phyloP scores from a whole-genome alignment of 2,329 filamentous ascomycete genomes.

The Orbilia oligospora region DNA sequence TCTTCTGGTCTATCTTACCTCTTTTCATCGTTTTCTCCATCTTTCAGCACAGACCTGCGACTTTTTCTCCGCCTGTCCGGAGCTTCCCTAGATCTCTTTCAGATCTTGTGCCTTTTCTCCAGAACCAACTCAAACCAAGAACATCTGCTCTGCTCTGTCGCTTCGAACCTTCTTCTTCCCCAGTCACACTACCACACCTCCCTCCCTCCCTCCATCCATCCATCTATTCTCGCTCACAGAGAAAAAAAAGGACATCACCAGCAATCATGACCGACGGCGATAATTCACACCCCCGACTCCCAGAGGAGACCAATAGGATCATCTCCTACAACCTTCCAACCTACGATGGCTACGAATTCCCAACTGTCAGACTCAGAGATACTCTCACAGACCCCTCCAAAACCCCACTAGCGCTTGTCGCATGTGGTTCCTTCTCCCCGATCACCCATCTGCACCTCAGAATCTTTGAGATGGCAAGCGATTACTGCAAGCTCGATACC shows the following conservation, averaged over 20 bases:
- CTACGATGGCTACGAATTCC: constrained; percentile 72
- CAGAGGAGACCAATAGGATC: constrained; percentile 18
- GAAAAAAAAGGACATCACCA: not conserved
- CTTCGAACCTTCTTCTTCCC: not conserved
- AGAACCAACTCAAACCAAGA: not conserved
- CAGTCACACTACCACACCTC: constrained; percentile 31
- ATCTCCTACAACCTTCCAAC: constrained; percentile 53
- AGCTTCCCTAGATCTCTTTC: constrained; percentile 30
- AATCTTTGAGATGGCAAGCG: constrained; percentile 89
- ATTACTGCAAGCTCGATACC: constrained; percentile 81
- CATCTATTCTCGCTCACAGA: too few relatives aligned
- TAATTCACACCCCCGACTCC: constrained; percentile 27
- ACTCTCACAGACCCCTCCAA: constrained; percentile 72
- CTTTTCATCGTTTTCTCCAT: constrained; percentile 8
- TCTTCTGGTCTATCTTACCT: not conserved
- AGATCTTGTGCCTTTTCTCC: constrained; percentile 22
- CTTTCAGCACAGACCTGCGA: constrained; percentile 21
- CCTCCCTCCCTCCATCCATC: too few relatives aligned
- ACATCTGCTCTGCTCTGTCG: not conserved
- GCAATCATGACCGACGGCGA: constrained; percentile 40
- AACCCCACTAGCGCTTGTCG: constrained; percentile 77
- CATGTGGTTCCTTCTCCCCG: constrained; percentile 80
- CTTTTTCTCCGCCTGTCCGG: constrained; percentile 23
- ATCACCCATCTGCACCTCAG: constrained; percentile 83
- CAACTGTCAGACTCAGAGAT: constrained; percentile 73